Conservation (phyloP, 164 flowering plant genomes). For the Annona cherimola region DNA sequence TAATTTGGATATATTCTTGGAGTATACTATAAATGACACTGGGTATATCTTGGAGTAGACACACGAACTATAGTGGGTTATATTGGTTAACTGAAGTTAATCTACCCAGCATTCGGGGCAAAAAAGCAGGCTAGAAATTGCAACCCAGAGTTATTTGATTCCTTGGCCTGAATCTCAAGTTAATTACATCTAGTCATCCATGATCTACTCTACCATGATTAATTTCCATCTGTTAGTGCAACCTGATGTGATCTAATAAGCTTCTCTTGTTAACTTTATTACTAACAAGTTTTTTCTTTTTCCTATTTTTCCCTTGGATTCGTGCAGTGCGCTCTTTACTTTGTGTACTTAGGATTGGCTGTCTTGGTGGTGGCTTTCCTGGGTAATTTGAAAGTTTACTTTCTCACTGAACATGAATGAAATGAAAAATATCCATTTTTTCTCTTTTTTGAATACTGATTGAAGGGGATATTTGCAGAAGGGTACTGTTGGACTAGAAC, state of each 20-base stretch:
- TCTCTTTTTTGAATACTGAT: background rate
- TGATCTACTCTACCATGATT: background rate
- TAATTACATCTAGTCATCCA: background rate
- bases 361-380: conserved; percentile 76
- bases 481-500: conserved; percentile 94
- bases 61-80: no score
- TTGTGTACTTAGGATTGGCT: conserved; percentile 78
- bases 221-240: background rate
- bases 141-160: background rate
- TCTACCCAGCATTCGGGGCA: background rate
- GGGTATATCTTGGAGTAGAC: no score
- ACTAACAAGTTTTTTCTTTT: background rate
- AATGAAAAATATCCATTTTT: background rate
- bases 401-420: background rate
- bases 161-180: background rate
- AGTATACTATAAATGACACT: no score
- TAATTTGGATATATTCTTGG: background rate
- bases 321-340: conserved; percentile 65
- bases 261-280: background rate
- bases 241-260: background rate
- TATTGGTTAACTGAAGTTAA: no score
- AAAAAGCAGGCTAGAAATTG: background rate
- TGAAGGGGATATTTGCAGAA: conserved; percentile 43
- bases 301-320: conserved; percentile 4
- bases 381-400: conserved; percentile 47